Evolutionary conservation across 1,284 basidiomycete species (phyloP).

Genomic region (Puccinia coronata): DNA sequence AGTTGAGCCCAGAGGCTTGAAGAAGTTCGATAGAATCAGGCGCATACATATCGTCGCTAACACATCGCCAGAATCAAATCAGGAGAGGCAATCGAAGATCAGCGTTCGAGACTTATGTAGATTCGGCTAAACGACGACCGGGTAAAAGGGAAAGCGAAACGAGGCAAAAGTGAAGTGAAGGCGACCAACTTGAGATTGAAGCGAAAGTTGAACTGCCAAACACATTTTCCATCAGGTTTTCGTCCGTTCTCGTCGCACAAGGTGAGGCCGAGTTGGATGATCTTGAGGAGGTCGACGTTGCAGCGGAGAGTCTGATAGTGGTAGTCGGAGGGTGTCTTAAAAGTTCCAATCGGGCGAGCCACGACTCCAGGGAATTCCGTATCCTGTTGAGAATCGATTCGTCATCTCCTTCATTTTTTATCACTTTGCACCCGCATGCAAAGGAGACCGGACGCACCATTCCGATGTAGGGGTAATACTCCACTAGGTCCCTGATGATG

Average conservation of each 20-base stretch:
- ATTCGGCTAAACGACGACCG: too few relatives aligned
- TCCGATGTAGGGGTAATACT: slow-evolving; percentile 88
- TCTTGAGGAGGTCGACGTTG: slow-evolving; percentile 95
- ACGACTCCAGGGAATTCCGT: slow-evolving; percentile 99
- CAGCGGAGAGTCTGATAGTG: slow-evolving; percentile 97
- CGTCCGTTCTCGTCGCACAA: slow-evolving; percentile 91
- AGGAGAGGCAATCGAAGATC: not conserved
- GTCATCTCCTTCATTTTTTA: slow-evolving; percentile 25
- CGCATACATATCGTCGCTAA: slow-evolving; percentile 94
- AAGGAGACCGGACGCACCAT: slow-evolving; percentile 69
- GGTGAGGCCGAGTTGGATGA: slow-evolving; percentile 95
- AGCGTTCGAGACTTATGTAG: not conserved
- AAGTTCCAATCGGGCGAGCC: slow-evolving; percentile 90
- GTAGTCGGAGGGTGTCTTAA: slow-evolving; percentile 95
- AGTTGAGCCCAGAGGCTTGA: slow-evolving; percentile 93
- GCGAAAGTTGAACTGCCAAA: slow-evolving; percentile 99
- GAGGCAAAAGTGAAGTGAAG: too few relatives aligned
- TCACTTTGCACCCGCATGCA: too few relatives aligned
- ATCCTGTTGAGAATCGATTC: slow-evolving; percentile 66
- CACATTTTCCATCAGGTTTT: slow-evolving; percentile 77
- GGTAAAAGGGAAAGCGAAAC: too few relatives aligned
- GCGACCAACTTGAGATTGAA: slow-evolving; percentile 79
- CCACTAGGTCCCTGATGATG: slow-evolving; percentile 79
- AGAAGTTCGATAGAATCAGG: slow-evolving; percentile 94
- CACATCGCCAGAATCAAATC: slow-evolving; percentile 30